Evolutionary conservation across 352 stramenopile genomes (phyloP), one percentile per base, ranked within the genome.

Genomic region (Globisporangium ultimum): DNA sequence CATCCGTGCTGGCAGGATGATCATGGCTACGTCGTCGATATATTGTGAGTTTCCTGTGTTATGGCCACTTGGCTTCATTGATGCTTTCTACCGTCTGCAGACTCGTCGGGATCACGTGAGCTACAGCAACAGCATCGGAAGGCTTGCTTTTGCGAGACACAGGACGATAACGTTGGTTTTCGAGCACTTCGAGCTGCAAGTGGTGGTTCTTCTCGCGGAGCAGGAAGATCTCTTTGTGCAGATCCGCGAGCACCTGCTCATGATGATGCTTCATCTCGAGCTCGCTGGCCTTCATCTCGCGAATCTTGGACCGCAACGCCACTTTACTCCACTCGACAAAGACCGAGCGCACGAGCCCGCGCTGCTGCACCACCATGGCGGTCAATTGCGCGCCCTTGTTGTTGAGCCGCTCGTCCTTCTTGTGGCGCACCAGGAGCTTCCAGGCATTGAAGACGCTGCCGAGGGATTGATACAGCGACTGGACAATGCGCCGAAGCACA

Each of bases 261-360:
- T 76, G 68, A 22, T 71, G 50, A 14, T 70, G 61, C 28, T 65
- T 63, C 12, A 43, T 40, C 32, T 68, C 55, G 0, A 47, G 43
- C 22, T 77, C 68, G 11, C 43, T 60, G 15, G 49, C 57, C 49
- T 71, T 56, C 43, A 83, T 57, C n/a, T 62, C 32, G 22, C 61
- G 63, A 12, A 74, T 55, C 21, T 70, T 70, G 21, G 50, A 49
- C 1, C 46, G 46, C 14, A 74, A 40, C 8, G 67, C 55, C 18
- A 49, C 55, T 54, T 80, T 80, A 57, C 63, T 78, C 76, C 76
- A 87, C 53, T 75, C 76, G 36, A 82, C 64, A 50, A 87, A 87
- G 12, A 76, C 64, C n/a, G 67, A 61, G 2, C 76, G 74, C 24
- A 78, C 57, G 24, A 78, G 74, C 3, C 74, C 74, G 9, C 74